phyloP scores from a whole-genome alignment of 805 yeast genomes.

The Schizosaccharomyces japonicus region DNA sequence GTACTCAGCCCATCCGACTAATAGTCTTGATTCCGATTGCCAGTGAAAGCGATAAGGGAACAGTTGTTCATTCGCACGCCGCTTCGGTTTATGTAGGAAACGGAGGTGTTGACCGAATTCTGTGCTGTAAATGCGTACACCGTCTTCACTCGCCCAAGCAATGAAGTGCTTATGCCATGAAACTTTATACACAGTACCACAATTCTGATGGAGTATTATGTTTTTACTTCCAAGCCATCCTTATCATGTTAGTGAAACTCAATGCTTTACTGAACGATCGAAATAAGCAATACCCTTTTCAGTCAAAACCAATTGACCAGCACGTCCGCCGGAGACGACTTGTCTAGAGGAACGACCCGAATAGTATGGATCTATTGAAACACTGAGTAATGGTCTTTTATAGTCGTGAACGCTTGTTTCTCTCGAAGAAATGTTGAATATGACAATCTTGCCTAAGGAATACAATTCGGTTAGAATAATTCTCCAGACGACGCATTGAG shows the following conservation, averaged over 20 bases:
- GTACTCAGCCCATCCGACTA: conserved; percentile 64
- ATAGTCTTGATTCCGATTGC: conserved; percentile 38
- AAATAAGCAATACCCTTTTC: conserved; percentile 25
- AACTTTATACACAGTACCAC: conserved; percentile 51
- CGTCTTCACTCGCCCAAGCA: conserved; percentile 66
- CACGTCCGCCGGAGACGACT: conserved; percentile 73
- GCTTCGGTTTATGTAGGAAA: conserved; percentile 32
- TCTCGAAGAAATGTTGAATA: conserved; percentile 35
- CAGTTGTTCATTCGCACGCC: conserved; percentile 42
- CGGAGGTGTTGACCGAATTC: conserved; percentile 26
- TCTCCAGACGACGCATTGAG: conserved; percentile 14
- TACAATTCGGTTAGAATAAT: neutral
- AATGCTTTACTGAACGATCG: neutral
- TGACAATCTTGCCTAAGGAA: conserved; percentile 15
- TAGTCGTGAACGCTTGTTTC: conserved; percentile 59
- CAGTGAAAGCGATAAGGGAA: conserved; percentile 59
- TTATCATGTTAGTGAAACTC: neutral
- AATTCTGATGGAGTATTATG: conserved; percentile 30
- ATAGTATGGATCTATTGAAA: conserved; percentile 55
- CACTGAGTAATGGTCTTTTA: conserved; percentile 70
- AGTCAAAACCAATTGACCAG: conserved; percentile 55
- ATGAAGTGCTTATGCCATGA: conserved; percentile 38
- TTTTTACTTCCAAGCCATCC: conserved; percentile 71
- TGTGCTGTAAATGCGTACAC: conserved; percentile 28
- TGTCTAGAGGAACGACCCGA: conserved; percentile 23